phyloP scores from a whole-genome alignment of 2,329 filamentous ascomycete genomes.

The Fusarium poae region DNA sequence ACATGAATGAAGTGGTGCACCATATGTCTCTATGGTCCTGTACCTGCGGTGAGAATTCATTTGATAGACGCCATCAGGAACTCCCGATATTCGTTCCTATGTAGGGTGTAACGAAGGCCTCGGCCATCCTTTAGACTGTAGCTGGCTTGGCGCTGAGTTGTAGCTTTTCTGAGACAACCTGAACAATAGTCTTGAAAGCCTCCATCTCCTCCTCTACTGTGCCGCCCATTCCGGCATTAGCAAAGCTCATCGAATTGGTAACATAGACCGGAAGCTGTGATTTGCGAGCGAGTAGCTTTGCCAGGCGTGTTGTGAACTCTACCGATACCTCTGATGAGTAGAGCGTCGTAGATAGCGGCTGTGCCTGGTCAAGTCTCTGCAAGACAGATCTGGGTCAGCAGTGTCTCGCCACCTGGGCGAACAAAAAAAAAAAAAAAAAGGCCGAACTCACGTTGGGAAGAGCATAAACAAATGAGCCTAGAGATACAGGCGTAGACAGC shows the following conservation, averaged over 20 bases:
- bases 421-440: constrained; percentile 6
- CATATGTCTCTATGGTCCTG: background rate
- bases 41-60: background rate
- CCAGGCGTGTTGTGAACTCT: constrained; percentile 88
- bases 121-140: background rate
- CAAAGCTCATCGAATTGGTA: constrained; percentile 86
- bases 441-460: constrained; percentile 80
- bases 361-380: constrained; percentile 66
- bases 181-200: constrained; percentile 80
- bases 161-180: constrained; percentile 66
- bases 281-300: constrained; percentile 83
- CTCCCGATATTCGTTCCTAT: background rate
- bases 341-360: constrained; percentile 82
- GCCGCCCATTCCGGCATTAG: constrained; percentile 78
- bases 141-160: constrained; percentile 31
- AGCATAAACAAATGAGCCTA: constrained; percentile 95
- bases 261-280: constrained; percentile 86
- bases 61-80: background rate
- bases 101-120: background rate
- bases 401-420: constrained; percentile 8
- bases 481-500: constrained; percentile 62
- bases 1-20: constrained; percentile 15
- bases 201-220: constrained; percentile 95
- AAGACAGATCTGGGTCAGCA: constrained; percentile 27
- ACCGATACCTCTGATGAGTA: constrained; percentile 81